These are phyloP conservation scores for Taphrina deformans DNA, from an alignment of 1,139 yeast species.

Conservation along the genomic window DNA sequence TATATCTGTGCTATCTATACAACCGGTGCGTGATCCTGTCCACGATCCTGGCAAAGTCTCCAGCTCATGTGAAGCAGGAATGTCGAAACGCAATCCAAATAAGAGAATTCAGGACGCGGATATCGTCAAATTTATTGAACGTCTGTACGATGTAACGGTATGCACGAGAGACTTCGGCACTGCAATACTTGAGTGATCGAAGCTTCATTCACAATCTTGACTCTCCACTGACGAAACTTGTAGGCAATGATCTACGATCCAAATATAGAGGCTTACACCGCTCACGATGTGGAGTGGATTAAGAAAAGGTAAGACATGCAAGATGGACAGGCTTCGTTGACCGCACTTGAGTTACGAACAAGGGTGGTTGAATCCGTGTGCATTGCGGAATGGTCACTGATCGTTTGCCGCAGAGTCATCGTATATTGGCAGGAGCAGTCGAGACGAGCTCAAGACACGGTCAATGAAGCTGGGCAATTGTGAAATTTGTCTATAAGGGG, in stretches of 20 bases:
- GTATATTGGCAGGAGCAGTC: background rate
- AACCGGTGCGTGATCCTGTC: slow-evolving; percentile 4
- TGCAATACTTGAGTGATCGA: background rate
- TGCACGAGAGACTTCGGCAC: background rate
- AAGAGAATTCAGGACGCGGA: slow-evolving; percentile 7
- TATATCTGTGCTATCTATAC: slow-evolving; percentile 13
- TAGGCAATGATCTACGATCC: slow-evolving; percentile 27
- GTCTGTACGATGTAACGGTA: slow-evolving; percentile 26
- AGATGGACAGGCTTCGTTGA: too few species aligned
- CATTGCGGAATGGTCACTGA: too few species aligned
- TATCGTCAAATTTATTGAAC: slow-evolving; percentile 17
- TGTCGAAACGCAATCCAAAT: slow-evolving; percentile 10
- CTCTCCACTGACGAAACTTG: background rate
- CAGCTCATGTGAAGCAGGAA: background rate
- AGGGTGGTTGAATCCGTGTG: too few species aligned
- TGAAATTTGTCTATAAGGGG: too few species aligned
- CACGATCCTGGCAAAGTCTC: too few species aligned
- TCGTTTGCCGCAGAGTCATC: background rate
- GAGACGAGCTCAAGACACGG: background rate
- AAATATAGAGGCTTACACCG: background rate
- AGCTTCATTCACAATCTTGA: background rate
- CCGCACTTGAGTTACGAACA: too few species aligned
- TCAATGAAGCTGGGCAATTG: too few species aligned
- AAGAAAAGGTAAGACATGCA: slow-evolving; percentile 13
- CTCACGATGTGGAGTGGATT: slow-evolving; percentile 22